These are phyloP conservation scores for Nicotiana noctiflora DNA, from an alignment of 257 asterid genomes.

Conservation along the genomic window DNA sequence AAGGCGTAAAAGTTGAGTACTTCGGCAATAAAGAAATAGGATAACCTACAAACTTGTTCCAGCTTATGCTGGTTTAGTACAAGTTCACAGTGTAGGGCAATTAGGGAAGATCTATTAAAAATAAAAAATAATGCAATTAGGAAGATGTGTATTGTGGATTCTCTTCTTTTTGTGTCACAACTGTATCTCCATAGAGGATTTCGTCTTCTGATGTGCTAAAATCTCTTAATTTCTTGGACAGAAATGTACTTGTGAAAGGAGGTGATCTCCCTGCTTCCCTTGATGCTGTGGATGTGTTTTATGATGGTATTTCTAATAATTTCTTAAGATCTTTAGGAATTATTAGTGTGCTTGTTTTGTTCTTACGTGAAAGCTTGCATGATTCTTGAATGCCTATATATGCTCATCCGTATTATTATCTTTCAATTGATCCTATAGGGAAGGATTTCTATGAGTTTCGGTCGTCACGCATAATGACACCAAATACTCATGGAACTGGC, in stretches of 20 bases:
- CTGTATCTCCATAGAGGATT: not conserved
- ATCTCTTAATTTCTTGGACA: constrained; percentile 19
- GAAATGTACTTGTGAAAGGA: constrained; percentile 93
- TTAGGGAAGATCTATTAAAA: not conserved
- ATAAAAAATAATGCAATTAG: not conserved
- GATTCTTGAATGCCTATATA: not conserved
- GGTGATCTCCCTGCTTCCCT: constrained; percentile 77
- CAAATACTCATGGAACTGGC: constrained; percentile 95
- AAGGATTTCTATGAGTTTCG: constrained; percentile 66
- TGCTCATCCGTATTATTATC: not conserved
- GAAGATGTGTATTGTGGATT: not conserved
- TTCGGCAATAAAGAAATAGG: not conserved
- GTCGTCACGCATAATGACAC: constrained; percentile 56
- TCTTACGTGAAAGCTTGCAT: not conserved
- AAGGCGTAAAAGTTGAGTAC: not conserved
- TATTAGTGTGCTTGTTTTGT: not conserved
- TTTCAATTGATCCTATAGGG: constrained; percentile 41
- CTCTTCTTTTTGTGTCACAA: not conserved
- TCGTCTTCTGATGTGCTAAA: not conserved
- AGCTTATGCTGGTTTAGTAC: not conserved
- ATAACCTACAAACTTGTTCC: not conserved
- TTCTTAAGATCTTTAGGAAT: constrained; percentile 9
- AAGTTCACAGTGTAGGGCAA: not conserved
- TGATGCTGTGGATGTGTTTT: constrained; percentile 90
- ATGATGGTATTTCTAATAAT: constrained; percentile 59